Evolutionary conservation across 495 filamentous ascomycete species (phyloP), one percentile per base, ranked within the genome.

Genomic region (Podospora pseudopauciseta): DNA sequence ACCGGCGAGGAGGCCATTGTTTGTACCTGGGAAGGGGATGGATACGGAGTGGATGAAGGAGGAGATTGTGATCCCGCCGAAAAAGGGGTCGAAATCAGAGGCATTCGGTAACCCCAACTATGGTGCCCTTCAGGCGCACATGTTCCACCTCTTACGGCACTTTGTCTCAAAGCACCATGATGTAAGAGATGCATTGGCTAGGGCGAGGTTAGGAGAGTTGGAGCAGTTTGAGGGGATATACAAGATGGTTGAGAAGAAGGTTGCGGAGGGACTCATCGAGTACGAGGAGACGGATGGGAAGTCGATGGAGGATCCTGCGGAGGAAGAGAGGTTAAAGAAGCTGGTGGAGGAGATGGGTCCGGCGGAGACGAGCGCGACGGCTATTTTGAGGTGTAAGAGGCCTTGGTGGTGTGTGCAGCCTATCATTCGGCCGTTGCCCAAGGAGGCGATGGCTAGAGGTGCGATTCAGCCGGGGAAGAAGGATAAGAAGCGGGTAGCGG

Each of bases 391-490:
- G 62, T 94, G 91, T 73, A 87, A 86, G 73, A 78, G 91, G 64
- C 95, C 95, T 3, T 97, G 88, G 85, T 99, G 94, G 91, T 82
- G 97, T 4, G 94, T 91, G 58, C 95, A 99, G 79, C 92, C 95
- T 3, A 91, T 97, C 71, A 84, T 97, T 2, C 82, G 95, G 34
- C 94, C 93, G 53, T 73, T 97, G 73, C 95, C 95, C 0, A 91
- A 92, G 72, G 94, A 98, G 80, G 95, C 95, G 19, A 68, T 94
- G 66, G 87, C 88, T 71, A 92, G 90, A 72, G 95, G 95, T 3
- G 88, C 89, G 54, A 82, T 97, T 73, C 86, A 81, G 64, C 75
- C 87, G 54, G 91, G 88, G 60, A 84, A 82, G 76, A 86, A 85
- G 76, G 81, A 82, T 53, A 77, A 70, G 76, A 79, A 72, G 67